Evolutionary conservation across 2,329 filamentous ascomycete genomes (phyloP).

Genomic region (Geosmithia flava): DNA sequence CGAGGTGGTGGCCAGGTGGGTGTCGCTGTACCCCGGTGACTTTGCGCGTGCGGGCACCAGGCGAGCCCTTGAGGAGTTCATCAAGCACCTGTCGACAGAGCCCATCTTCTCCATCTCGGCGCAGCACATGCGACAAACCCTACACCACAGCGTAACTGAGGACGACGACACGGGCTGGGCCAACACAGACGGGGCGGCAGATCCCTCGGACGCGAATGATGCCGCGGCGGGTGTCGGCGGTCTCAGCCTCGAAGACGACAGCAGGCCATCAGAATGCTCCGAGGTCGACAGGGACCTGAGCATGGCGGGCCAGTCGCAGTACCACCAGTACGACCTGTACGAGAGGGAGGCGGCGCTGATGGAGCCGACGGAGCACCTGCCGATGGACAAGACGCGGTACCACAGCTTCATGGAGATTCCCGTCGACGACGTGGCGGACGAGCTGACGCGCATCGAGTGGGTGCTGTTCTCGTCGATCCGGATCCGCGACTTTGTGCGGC

Average conservation of each 20-base stretch:
- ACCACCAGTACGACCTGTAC: slow-evolving; percentile 64
- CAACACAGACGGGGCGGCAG: slow-evolving; percentile 50
- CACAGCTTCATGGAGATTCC: slow-evolving; percentile 79
- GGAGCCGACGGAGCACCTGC: slow-evolving; percentile 54
- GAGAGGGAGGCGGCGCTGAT: slow-evolving; percentile 65
- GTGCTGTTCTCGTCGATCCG: slow-evolving; percentile 94
- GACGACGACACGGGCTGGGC: slow-evolving; percentile 93
- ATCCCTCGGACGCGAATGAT: slow-evolving; percentile 18
- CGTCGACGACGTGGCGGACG: slow-evolving; percentile 76
- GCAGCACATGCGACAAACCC: slow-evolving; percentile 69
- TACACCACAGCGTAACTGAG: slow-evolving; percentile 61
- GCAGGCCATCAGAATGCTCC: slow-evolving; percentile 33
- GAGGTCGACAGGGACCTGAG: slow-evolving; percentile 26
- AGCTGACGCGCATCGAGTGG: slow-evolving; percentile 95
- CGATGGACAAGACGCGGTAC: slow-evolving; percentile 77
- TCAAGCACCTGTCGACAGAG: slow-evolving; percentile 59
- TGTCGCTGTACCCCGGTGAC: slow-evolving; percentile 80
- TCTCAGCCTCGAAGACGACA: slow-evolving; percentile 34
- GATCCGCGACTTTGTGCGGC: slow-evolving; percentile 82
- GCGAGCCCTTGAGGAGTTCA: slow-evolving; percentile 61
- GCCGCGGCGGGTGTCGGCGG: slow-evolving; percentile 30
- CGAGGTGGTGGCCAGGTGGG: slow-evolving; percentile 78
- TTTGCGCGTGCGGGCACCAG: slow-evolving; percentile 71
- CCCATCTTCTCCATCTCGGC: slow-evolving; percentile 77
- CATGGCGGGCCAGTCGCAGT: slow-evolving; percentile 35